Evolutionary conservation across 2,329 filamentous ascomycete species (phyloP).

Genomic region (Talaromyces islandicus): DNA sequence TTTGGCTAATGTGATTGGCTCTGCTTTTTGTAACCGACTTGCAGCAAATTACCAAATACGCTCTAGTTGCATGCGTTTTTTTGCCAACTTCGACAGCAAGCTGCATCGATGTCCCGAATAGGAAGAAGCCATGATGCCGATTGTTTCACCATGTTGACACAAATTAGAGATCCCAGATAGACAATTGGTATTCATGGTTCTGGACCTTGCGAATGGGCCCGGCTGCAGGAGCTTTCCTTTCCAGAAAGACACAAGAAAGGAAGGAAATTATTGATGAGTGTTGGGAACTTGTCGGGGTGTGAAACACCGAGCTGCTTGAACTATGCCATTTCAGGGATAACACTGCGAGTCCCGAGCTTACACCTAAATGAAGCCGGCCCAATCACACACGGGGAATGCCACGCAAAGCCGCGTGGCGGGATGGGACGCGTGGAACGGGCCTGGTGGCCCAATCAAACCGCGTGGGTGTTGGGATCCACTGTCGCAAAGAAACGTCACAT

Average conservation of each 20-base stretch:
- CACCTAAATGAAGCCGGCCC: background rate
- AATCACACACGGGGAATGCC: background rate
- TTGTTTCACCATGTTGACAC: background rate
- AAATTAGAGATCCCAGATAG: background rate
- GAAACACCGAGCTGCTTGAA: background rate
- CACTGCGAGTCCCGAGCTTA: background rate
- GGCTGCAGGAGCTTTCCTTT: background rate
- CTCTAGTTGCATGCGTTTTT: background rate
- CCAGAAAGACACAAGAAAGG: background rate
- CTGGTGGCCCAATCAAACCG: background rate
- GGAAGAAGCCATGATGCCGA: background rate
- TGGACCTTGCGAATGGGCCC: too few relatives aligned
- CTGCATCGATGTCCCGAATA: background rate
- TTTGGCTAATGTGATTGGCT: background rate
- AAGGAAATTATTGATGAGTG: too few relatives aligned
- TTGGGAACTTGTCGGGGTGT: background rate
- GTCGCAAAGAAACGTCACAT: background rate
- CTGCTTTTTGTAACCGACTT: background rate
- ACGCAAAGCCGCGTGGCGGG: background rate
- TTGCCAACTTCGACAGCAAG: background rate
- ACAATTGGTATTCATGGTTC: background rate
- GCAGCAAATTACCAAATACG: background rate
- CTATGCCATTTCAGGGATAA: background rate
- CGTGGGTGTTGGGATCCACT: background rate
- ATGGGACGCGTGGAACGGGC: background rate